These are phyloP conservation scores for Venturia oleaginea DNA, from an alignment of 2,329 filamentous ascomycete species.

Conservation along the genomic window DNA sequence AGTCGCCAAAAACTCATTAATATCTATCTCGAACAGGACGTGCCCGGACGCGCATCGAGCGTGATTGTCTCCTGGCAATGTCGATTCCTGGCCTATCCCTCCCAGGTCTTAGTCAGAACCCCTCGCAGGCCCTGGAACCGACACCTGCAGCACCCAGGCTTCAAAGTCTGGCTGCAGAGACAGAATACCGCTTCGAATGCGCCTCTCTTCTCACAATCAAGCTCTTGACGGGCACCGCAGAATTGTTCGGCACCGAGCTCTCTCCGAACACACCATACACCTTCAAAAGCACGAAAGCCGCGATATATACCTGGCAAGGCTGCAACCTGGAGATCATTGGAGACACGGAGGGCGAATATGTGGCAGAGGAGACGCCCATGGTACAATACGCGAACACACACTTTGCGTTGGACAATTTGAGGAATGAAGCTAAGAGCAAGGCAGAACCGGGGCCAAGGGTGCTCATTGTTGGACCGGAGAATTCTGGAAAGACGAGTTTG, in stretches of 20 bases:
- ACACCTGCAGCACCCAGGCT: conserved; percentile 18
- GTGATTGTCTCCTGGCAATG: not conserved
- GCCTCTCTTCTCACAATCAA: conserved; percentile 35
- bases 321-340: conserved; percentile 74
- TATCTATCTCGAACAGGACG: not conserved
- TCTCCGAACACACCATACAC: conserved; percentile 70
- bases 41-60: too few species aligned
- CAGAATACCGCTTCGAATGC: conserved; percentile 37
- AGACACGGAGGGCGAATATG: conserved; percentile 58
- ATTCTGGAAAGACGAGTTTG: conserved; percentile 75
- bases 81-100: conserved; percentile 38
- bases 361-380: conserved; percentile 72
- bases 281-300: conserved; percentile 73
- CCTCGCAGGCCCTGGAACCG: conserved; percentile 22
- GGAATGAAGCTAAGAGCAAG: conserved; percentile 30
- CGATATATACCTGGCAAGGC: conserved; percentile 87
- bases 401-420: conserved; percentile 68
- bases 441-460: conserved; percentile 59
- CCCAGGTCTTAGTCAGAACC: conserved; percentile 24
- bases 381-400: conserved; percentile 77
- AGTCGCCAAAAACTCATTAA: not conserved
- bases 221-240: conserved; percentile 68
- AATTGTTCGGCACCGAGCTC: conserved; percentile 92
- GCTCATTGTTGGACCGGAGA: conserved; percentile 68
- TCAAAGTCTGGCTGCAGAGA: conserved; percentile 35